Conservation (phyloP, 2,329 filamentous ascomycete species). For the Emergomyces orientalis region DNA sequence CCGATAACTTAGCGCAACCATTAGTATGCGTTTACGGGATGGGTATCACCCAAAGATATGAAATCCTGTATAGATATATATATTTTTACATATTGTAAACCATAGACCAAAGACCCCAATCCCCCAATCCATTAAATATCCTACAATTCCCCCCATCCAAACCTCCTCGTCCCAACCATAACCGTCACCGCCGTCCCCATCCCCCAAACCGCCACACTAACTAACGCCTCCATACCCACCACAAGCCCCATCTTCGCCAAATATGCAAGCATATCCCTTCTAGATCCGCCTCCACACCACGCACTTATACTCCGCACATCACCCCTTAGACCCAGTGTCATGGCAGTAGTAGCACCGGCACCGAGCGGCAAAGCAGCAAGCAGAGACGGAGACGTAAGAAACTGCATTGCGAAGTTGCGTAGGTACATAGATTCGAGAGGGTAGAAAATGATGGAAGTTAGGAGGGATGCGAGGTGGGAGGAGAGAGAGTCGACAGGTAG, state of each 20-base stretch:
- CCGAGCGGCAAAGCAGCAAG: slow-evolving; percentile 13
- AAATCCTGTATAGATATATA: background rate
- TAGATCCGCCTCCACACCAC: slow-evolving; percentile 30
- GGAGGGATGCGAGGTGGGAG: slow-evolving; percentile 32
- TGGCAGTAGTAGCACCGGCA: slow-evolving; percentile 6
- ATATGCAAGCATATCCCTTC: slow-evolving; percentile 26
- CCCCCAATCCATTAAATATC: background rate
- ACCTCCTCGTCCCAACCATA: slow-evolving; percentile 32
- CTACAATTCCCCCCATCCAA: slow-evolving; percentile 30
- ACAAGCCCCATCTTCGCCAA: slow-evolving; percentile 30
- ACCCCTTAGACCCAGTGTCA: slow-evolving; percentile 15
- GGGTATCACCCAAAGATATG: background rate
- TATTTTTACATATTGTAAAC: background rate
- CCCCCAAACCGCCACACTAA: slow-evolving; percentile 32
- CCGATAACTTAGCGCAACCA: background rate
- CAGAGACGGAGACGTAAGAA: slow-evolving; percentile 22
- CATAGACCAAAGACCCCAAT: background rate
- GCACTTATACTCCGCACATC: slow-evolving; percentile 26
- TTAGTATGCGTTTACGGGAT: background rate
- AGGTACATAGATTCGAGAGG: slow-evolving; percentile 35
- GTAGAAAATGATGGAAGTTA: slow-evolving; percentile 31
- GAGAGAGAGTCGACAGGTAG: slow-evolving; percentile 36
- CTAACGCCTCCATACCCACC: slow-evolving; percentile 29
- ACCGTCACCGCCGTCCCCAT: slow-evolving; percentile 31
- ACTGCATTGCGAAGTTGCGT: slow-evolving; percentile 32